phyloP scores from a whole-genome alignment of 345 rosid genomes.

The Stellera chamaejasme region DNA sequence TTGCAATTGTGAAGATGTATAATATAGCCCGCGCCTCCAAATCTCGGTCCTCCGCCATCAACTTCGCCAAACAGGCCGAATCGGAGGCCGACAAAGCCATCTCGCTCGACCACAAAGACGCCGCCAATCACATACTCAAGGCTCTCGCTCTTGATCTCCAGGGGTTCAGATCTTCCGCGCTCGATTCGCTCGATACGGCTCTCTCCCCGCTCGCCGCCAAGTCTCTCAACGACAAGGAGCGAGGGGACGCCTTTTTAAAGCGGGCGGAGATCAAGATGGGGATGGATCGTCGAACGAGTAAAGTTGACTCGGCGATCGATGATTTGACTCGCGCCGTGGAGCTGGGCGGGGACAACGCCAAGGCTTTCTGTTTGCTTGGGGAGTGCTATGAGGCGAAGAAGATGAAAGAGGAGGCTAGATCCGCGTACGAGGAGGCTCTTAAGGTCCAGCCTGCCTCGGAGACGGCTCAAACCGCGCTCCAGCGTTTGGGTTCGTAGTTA shows the following conservation, averaged over 20 bases:
- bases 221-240: slow-evolving; percentile 38
- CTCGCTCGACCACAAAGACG: slow-evolving; percentile 47
- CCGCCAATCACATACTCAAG: slow-evolving; percentile 54
- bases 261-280: slow-evolving; percentile 48
- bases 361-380: slow-evolving; percentile 35
- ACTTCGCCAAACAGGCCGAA: slow-evolving; percentile 50
- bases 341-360: slow-evolving; percentile 23
- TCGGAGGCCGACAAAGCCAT: slow-evolving; percentile 44
- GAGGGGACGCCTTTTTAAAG: slow-evolving; percentile 51
- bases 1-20: too few species aligned
- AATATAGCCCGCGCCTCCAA: slow-evolving; percentile 54
- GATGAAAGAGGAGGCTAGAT: slow-evolving; percentile 35
- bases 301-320: slow-evolving; percentile 35
- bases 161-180: slow-evolving; percentile 54
- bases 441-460: slow-evolving; percentile 23
- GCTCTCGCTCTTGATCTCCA: slow-evolving; percentile 56
- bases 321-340: slow-evolving; percentile 40
- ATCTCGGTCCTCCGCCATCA: slow-evolving; percentile 29
- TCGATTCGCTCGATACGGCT: slow-evolving; percentile 50
- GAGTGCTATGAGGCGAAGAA: slow-evolving; percentile 50
- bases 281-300: slow-evolving; percentile 21
- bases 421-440: slow-evolving; percentile 39
- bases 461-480: slow-evolving; percentile 33
- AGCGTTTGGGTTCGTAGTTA: slow-evolving; percentile 18
- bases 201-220: slow-evolving; percentile 42